Percentiles rank a stretch among this genome's conserved stretches.
Evolutionary conservation across 148 eudicot species (phyloP).

Genomic region (Vaccinium macrocarpon): DNA sequence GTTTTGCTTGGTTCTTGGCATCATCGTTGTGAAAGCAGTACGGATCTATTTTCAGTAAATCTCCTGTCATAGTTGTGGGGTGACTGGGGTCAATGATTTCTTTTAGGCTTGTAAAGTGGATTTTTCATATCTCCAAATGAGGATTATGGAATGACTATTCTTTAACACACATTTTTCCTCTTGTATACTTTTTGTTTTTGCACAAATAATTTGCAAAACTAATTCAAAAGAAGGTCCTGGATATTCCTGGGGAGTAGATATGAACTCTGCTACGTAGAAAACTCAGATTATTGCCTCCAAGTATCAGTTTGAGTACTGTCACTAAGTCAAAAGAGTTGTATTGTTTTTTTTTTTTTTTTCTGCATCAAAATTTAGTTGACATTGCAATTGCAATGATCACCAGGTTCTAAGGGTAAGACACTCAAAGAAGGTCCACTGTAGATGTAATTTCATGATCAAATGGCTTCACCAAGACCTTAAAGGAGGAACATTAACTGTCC

Average conservation of each 20-base stretch:
- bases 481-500: slow-evolving; percentile 31
- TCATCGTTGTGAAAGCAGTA: not conserved
- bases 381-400: slow-evolving; percentile 9
- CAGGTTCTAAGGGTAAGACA: slow-evolving; percentile 51
- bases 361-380: not conserved
- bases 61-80: not conserved
- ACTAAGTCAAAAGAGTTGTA: not conserved
- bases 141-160: not conserved
- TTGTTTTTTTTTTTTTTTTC: not conserved
- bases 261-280: not conserved
- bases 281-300: not conserved
- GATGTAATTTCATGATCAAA: slow-evolving; percentile 56
- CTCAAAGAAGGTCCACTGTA: slow-evolving; percentile 49
- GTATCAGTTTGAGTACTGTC: not conserved
- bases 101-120: slow-evolving; percentile 10
- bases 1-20: slow-evolving; percentile 6
- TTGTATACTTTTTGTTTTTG: not conserved
- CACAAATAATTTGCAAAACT: not conserved
- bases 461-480: slow-evolving; percentile 39
- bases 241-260: not conserved
- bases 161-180: not conserved
- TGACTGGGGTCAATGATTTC: not conserved
- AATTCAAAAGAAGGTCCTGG: not conserved
- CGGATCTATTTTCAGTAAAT: not conserved
- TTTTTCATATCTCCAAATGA: not conserved